phyloP scores from a whole-genome alignment of 2,329 filamentous ascomycete genomes.

The Aureobasidium melanogenum region DNA sequence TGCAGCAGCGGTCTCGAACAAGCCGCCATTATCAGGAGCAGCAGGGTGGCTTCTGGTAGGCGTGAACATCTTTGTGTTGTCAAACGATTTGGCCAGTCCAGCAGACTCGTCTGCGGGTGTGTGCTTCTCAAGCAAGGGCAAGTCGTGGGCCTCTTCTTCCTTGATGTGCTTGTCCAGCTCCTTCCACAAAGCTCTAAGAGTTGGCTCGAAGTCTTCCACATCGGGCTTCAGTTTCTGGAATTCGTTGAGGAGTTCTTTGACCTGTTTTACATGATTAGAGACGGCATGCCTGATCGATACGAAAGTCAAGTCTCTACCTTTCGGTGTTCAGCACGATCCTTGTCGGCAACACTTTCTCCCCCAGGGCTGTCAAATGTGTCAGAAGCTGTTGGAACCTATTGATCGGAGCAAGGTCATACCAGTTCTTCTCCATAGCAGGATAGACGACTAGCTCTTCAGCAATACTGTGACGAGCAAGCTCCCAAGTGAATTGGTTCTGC shows the following conservation, averaged over 20 bases:
- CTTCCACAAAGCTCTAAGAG: conserved; percentile 10
- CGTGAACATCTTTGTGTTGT: conserved; percentile 11
- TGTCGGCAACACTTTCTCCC: conserved; percentile 25
- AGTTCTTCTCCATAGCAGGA: conserved; percentile 27
- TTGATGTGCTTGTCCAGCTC: conserved; percentile 14
- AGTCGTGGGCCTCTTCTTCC: conserved; percentile 13
- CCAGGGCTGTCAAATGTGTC: conserved; percentile 4
- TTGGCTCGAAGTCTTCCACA: conserved; percentile 10
- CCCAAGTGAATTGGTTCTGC: conserved; percentile 45
- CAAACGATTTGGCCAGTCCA: conserved; percentile 4
- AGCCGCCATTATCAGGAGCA: conserved; percentile 27
- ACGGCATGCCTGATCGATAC: not conserved
- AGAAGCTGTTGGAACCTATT: not conserved
- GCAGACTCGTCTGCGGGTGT: conserved; percentile 5
- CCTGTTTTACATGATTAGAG: not conserved
- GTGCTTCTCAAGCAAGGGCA: conserved; percentile 14
- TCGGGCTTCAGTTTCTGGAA: conserved; percentile 9
- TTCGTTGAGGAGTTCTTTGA: conserved; percentile 16
- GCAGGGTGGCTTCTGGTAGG: conserved; percentile 13
- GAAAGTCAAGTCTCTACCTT: conserved; percentile 15
- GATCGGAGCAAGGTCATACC: conserved; percentile 6
- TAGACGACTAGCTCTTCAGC: conserved; percentile 39
- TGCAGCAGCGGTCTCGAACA: conserved; percentile 47
- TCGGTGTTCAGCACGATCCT: conserved; percentile 27
- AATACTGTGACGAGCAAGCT: conserved; percentile 43